Evolutionary conservation across 2,329 filamentous ascomycete genomes (phyloP).

Genomic region (Helotiales sp.): DNA sequence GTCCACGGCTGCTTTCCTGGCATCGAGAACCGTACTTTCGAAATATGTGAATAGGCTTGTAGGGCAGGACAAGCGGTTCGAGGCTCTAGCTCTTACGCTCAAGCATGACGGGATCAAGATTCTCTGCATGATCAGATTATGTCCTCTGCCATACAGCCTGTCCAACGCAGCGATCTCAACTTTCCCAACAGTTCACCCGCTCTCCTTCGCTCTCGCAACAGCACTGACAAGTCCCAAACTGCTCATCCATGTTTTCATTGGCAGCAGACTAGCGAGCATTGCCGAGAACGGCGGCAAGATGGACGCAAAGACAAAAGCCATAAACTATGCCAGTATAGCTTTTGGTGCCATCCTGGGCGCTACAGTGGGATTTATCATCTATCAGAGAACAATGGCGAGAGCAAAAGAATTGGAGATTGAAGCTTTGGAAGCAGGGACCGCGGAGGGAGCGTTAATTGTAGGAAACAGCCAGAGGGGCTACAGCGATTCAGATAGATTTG

Average conservation of each 20-base stretch:
- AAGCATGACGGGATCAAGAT: constrained; percentile 90
- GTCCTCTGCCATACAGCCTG: constrained; percentile 88
- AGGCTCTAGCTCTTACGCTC: constrained; percentile 84
- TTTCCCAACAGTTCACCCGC: constrained; percentile 82
- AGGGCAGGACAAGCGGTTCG: constrained; percentile 82
- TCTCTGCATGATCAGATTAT: constrained; percentile 88
- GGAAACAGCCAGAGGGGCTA: constrained; percentile 29
- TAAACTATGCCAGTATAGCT: constrained; percentile 84
- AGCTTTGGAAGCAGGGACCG: constrained; percentile 37
- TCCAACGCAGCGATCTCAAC: constrained; percentile 95
- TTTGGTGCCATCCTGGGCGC: constrained; percentile 74
- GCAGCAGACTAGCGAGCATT: constrained; percentile 78
- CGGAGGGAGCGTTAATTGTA: constrained; percentile 15
- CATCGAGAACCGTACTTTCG: constrained; percentile 78
- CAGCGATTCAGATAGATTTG: constrained; percentile 28
- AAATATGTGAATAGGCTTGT: constrained; percentile 80
- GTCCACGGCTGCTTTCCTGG: constrained; percentile 78
- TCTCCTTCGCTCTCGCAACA: constrained; percentile 80
- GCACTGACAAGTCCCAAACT: constrained; percentile 84
- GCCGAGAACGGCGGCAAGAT: constrained; percentile 86
- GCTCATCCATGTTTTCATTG: constrained; percentile 91
- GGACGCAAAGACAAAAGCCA: constrained; percentile 74
- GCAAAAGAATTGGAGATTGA: constrained; percentile 58
- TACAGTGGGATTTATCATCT: constrained; percentile 83
- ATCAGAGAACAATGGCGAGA: constrained; percentile 69